Evolutionary conservation across 2,329 filamentous ascomycete genomes (phyloP), one percentile per base, ranked within the genome.

Genomic region (Sarocladium oryzae): DNA sequence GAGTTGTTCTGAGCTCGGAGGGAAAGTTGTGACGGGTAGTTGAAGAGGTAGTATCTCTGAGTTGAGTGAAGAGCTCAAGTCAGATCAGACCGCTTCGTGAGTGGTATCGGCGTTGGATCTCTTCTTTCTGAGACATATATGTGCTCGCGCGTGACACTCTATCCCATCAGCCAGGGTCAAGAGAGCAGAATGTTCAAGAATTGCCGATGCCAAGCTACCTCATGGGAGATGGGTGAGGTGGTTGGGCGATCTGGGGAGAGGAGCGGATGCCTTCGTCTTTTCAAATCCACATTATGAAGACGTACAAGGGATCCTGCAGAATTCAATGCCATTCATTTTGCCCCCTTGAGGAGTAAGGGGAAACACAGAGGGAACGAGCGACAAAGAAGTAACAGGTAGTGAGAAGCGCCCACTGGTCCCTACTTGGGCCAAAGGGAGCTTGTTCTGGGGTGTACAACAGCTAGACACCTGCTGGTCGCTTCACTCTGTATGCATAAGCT

Each of bases 361-460:
- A 30, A 7, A 30, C 28, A 30, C 28, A 30, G 28, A 30, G 28
- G 13, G 28, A 30, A 13, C 7, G 28, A 30, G 28, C 7, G 28
- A 30, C 7, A 30, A 13, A 30, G 28, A 30, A 13, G 7, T 7
- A 7, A 30, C 13, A 7, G 28, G 28, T 30, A 8, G 40, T 24
- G 11, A 28, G 23, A 18, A 23, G 18, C 11, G 26, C 26, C 21
- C 26, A 20, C 26, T 30, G 43, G 28, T 30, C 43, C 26, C 26
- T 48, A 20, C 43, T 48, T 33, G 43, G 26, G 16, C n/a, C 26
- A 33, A 48, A 48, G 26, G 36, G 40, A n/a, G 15, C 43, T 16
- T 30, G 43, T 48, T 48, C 43, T 20, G n/a, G 43, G 43, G 43
- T 48, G 43, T 48, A 48, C 43, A 48, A 48, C 43, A 48, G 40